phyloP scores from a whole-genome alignment of 2,329 filamentous ascomycete species.

The Ceratocystis destructans region DNA sequence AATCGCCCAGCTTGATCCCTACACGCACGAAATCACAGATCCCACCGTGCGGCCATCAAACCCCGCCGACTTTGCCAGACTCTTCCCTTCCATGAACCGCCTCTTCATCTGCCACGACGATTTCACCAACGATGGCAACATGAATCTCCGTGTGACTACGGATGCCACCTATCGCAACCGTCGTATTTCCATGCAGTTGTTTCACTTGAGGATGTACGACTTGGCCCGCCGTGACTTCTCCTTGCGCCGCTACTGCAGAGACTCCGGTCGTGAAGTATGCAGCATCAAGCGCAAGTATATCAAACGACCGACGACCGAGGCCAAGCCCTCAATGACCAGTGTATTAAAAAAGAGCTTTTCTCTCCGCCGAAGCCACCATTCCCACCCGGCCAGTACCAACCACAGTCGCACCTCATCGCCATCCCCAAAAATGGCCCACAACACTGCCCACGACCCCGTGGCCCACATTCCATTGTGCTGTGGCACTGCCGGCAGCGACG shows the following conservation, averaged over 20 bases:
- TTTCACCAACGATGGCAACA: conserved; percentile 79
- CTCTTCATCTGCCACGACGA: conserved; percentile 82
- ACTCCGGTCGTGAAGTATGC: conserved; percentile 87
- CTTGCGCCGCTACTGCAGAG: conserved; percentile 76
- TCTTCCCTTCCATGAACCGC: conserved; percentile 75
- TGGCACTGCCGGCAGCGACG: background rate
- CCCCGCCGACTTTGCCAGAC: conserved; percentile 64
- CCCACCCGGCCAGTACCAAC: background rate
- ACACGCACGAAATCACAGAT: conserved; percentile 48
- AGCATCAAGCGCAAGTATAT: conserved; percentile 63
- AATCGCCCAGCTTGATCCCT: conserved; percentile 44
- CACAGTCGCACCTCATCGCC: background rate
- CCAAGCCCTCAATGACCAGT: conserved; percentile 16
- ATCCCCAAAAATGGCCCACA: background rate
- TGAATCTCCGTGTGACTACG: conserved; percentile 87
- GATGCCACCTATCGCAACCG: conserved; percentile 47
- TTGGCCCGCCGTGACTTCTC: conserved; percentile 77
- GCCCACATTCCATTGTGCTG: background rate
- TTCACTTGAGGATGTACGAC: conserved; percentile 92
- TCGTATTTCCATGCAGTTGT: conserved; percentile 60
- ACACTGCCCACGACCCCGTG: background rate
- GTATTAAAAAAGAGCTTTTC: conserved; percentile 10
- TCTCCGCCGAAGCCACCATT: conserved; percentile 11
- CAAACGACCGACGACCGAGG: background rate
- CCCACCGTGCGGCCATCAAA: conserved; percentile 60